Evolutionary conservation across 345 rosid species (phyloP).

Genomic region (Brassica carinata): DNA sequence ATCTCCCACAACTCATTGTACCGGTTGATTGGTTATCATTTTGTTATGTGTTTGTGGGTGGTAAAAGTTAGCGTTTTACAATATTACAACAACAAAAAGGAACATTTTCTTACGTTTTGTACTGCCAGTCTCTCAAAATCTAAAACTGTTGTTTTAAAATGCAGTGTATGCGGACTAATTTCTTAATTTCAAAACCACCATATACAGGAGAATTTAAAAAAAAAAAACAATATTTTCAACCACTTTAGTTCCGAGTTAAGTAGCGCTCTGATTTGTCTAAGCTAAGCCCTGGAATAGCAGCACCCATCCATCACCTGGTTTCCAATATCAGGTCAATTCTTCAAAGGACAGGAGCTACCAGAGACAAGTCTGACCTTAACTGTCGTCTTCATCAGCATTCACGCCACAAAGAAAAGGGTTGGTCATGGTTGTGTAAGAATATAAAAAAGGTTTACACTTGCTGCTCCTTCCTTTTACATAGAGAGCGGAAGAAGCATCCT

Average conservation of each 20-base stretch:
- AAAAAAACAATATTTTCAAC: background rate
- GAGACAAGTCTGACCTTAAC: background rate
- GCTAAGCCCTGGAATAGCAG: background rate
- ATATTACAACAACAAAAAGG: too few relatives aligned
- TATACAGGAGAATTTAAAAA: background rate
- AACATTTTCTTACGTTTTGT: too few relatives aligned
- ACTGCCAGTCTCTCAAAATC: too few relatives aligned
- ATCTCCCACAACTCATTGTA: too few relatives aligned
- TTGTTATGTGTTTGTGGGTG: too few relatives aligned
- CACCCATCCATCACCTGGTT: background rate
- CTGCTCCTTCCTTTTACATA: slow-evolving; percentile 49
- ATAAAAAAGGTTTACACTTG: slow-evolving; percentile 12
- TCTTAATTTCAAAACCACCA: background rate
- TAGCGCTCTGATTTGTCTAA: background rate
- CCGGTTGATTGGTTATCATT: too few relatives aligned
- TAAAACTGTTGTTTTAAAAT: too few relatives aligned
- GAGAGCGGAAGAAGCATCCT: slow-evolving; percentile 99
- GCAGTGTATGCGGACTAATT: too few relatives aligned
- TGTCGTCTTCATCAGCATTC: slow-evolving; percentile 13
- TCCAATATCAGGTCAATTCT: background rate
- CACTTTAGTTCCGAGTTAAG: background rate
- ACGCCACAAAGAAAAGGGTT: background rate
- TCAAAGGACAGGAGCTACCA: background rate
- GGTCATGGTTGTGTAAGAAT: slow-evolving; percentile 16
- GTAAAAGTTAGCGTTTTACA: too few relatives aligned